Evolutionary conservation across 225 moss, liverwort and hornwort species (phyloP), one percentile per base, ranked within the genome.

Genomic region (Polytrichum commune): DNA sequence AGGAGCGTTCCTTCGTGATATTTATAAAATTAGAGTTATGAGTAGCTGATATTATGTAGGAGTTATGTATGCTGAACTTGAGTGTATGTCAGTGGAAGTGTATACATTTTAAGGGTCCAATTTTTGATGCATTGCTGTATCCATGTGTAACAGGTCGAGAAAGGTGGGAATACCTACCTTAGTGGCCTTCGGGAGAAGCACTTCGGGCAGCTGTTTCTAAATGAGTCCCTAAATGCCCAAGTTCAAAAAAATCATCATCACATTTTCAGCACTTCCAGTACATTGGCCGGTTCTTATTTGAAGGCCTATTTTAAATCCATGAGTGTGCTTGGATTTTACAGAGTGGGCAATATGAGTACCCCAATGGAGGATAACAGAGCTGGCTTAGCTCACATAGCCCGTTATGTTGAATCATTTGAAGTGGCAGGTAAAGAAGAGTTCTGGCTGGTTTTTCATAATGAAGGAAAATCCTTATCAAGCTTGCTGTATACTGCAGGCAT

Each of bases 181-280:
- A 93, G 93, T 78, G 93, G 93, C 62, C 87, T 91, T 61, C 93
- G 93, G 60, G 93, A 93, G 71, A 91, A 84, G 75, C 74, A 93
- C 69, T 93, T 93, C 68, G 93, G 93, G 63, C 86, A 93, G 73
- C 18, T 88, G 18, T 89, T 93, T 60, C 78, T 89, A 6, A 93
- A 91, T 63, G 80, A 82, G 66, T 84, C 86, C 72, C 60, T 38
- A 74, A 46, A 74, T 77, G 58, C 72, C 35, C 83, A 73, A 38
- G 9, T 64, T 29, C 60, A 60, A 55, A 35, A 26, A 27, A 71
- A 23, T 69, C n/a, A 22, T 67, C 72, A 57, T 58, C 78, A 69
- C 26, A 69, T 64, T 33, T 63, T 70, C 66, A 74, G 69, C 32
- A 28, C 20, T 35, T 69, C 78, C 30, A 60, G 26, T 69, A 74